Percentiles rank a stretch among this genome's conserved stretches.
Evolutionary conservation across 192 early-diverging fungal species (phyloP).

Genomic region (Coemansia sp.): DNA sequence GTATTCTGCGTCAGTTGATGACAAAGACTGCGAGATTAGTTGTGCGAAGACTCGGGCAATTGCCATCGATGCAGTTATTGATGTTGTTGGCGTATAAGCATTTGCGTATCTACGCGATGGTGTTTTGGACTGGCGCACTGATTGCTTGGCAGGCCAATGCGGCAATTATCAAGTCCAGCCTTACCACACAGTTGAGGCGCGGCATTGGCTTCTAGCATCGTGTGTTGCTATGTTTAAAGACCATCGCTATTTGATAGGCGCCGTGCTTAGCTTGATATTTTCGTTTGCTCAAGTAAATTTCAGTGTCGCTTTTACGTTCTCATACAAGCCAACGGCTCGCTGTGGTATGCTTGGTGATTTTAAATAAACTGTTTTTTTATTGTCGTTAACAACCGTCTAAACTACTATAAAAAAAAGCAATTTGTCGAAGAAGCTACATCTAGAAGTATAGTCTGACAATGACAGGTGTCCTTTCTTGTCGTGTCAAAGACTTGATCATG

Average conservation of each 20-base stretch:
- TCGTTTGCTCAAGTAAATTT: too few relatives aligned
- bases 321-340: too few relatives aligned
- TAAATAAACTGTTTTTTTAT: background rate
- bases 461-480: background rate
- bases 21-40: conserved; percentile 6
- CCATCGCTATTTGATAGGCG: too few relatives aligned
- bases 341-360: background rate
- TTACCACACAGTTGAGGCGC: conserved; percentile 29
- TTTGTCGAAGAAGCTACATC: background rate
- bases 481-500: background rate
- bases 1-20: conserved; percentile 8
- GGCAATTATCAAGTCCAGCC: conserved; percentile 40
- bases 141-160: conserved; percentile 50
- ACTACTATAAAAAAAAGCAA: background rate
- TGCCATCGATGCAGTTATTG: conserved; percentile 30
- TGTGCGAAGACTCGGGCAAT: conserved; percentile 17
- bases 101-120: conserved; percentile 37
- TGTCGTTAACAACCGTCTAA: background rate
- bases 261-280: too few relatives aligned
- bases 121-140: conserved; percentile 45
- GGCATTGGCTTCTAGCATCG: conserved; percentile 24
- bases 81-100: conserved; percentile 46
- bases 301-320: too few relatives aligned
- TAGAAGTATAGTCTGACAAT: background rate
- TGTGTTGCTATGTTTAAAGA: background rate